Conservation (phyloP, 352 stramenopile species). For the Phytopythium aichiense region DNA sequence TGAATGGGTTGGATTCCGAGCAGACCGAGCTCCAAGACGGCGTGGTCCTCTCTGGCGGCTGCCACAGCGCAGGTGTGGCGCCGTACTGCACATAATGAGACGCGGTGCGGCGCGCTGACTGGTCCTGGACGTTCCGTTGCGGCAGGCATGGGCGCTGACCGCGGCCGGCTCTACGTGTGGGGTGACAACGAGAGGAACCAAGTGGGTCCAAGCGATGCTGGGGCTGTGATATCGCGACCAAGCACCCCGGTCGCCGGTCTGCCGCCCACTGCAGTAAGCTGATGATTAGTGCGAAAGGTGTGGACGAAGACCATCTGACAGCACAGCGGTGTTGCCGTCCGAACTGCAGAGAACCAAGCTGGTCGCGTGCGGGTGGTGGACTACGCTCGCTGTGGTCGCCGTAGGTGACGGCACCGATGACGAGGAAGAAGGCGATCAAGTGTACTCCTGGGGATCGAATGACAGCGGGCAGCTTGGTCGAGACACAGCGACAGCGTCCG, state of each 20-base stretch:
- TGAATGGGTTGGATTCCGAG: background rate
- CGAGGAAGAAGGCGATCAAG: slow-evolving; percentile 12
- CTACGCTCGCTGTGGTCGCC: slow-evolving; percentile 43
- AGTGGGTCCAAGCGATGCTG: slow-evolving; percentile 15
- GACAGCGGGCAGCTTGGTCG: slow-evolving; percentile 45
- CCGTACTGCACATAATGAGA: background rate
- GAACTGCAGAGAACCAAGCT: slow-evolving; percentile 21
- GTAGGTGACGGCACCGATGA: background rate
- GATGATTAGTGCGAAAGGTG: background rate
- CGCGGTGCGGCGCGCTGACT: background rate
- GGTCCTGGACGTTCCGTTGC: background rate
- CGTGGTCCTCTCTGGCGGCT: slow-evolving; percentile 52
- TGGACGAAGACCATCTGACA: background rate
- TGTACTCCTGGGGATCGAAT: slow-evolving; percentile 61
- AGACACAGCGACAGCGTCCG: background rate
- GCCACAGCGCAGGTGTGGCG: slow-evolving; percentile 59
- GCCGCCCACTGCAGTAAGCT: background rate
- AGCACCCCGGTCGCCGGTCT: background rate
- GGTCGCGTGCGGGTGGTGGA: slow-evolving; percentile 72
- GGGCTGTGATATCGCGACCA: background rate
- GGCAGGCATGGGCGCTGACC: slow-evolving; percentile 18
- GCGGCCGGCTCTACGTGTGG: slow-evolving; percentile 57
- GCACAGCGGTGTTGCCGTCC: background rate
- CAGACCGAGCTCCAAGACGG: slow-evolving; percentile 23
- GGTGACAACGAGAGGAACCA: slow-evolving; percentile 60